These are phyloP conservation scores for Melastoma candidum DNA, from an alignment of 441 rosid genomes.

Conservation along the genomic window DNA sequence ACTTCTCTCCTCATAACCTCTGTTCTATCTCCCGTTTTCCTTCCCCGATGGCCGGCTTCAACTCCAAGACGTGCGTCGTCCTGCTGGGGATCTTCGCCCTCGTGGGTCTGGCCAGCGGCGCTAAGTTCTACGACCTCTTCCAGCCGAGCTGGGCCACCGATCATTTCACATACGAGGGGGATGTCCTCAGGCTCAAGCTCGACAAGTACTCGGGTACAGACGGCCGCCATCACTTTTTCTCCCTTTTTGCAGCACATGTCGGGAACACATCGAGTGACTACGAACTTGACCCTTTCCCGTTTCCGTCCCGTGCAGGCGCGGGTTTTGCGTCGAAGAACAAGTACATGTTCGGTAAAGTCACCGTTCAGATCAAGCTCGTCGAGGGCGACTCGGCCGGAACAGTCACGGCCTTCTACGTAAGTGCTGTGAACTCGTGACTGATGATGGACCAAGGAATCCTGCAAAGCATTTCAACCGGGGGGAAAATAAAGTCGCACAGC, in stretches of 20 bases:
- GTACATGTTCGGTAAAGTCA: slow-evolving; percentile 82
- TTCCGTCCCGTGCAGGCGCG: slow-evolving; percentile 47
- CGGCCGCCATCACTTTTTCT: background rate
- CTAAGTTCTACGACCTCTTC: slow-evolving; percentile 65
- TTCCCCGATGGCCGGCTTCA: slow-evolving; percentile 19
- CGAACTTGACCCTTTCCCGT: background rate
- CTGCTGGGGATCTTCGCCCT: slow-evolving; percentile 18
- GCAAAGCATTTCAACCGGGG: background rate
- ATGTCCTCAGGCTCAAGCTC: slow-evolving; percentile 72
- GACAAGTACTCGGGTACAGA: slow-evolving; percentile 72
- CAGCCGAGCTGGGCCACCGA: slow-evolving; percentile 84
- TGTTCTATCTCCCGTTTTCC: too few relatives aligned
- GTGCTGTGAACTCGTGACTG: slow-evolving; percentile 7
- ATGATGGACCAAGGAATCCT: too few relatives aligned
- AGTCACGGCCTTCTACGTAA: slow-evolving; percentile 84
- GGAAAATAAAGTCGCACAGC: too few relatives aligned
- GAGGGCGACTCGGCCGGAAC: slow-evolving; percentile 83
- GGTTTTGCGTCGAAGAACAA: slow-evolving; percentile 87
- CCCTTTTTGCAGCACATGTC: too few relatives aligned
- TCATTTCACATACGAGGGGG: slow-evolving; percentile 67
- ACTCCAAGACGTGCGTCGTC: slow-evolving; percentile 15
- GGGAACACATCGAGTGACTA: background rate
- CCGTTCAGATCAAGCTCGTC: slow-evolving; percentile 80
- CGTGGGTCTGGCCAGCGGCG: slow-evolving; percentile 24
- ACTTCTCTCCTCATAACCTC: background rate